Evolutionary conservation across 371 early-diverging fungal genomes (phyloP), one percentile per base, ranked within the genome.

Genomic region (Mucor mucedo): DNA sequence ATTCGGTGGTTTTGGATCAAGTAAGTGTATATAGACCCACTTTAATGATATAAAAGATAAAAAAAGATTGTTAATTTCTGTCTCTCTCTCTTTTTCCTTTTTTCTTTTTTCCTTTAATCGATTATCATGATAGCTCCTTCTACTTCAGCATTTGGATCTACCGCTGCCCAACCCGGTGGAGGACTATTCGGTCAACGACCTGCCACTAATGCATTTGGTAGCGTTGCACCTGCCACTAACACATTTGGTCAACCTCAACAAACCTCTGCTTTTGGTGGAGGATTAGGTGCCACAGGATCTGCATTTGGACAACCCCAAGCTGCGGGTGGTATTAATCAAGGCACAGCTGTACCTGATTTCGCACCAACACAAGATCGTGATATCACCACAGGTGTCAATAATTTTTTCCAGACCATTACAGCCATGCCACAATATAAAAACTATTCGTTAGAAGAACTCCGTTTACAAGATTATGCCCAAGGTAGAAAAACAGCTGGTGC

Each of bases 341-440:
- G 97, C 16, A 94, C 95, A 0, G 90, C 91, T n/a, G 80, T 83
- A 61, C 91, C 92, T 1, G 73, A 89, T n/a, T 95, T 84, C 66
- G 42, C 83, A 6, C 73, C 88, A 7, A 86, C 86, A 1, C 66
- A 71, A 21, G 95, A 96, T 55, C 84, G 87, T 39, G 93, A 92
- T 50, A 58, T 78, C 0, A 67, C 82, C 38, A 80, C 83, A 7
- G 85, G 84, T 29, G 70, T 82, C n/a, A 84, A 79, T 57, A 84
- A 88, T 56, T 76, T 74, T 39, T 91, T 91, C 71, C 91, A 91
- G 49, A 86, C 84, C 32, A 93, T 97, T 54, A 84, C 90, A 30
- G 93, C 94, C n/a, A 96, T 95, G 96, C 91, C 91, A 13, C 89
- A 88, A 40, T 98, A 98, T 72, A 84, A 84, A 58, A 87, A 84